These are phyloP conservation scores for Adansonia gregorii DNA, from an alignment of 441 rosid species.

Conservation along the genomic window DNA sequence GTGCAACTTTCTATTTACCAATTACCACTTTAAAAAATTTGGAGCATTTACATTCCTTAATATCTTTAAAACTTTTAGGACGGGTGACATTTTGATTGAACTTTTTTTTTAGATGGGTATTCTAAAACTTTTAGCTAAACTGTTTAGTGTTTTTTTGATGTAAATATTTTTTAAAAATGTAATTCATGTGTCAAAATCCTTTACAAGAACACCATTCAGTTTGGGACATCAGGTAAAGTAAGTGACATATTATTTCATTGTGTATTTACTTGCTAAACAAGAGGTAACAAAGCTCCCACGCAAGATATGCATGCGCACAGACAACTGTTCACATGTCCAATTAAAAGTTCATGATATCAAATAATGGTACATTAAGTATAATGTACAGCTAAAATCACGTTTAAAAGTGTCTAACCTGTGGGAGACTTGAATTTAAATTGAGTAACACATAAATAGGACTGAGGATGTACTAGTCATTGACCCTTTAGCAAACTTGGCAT, in stretches of 20 bases:
- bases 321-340: neutral
- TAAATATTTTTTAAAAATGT: neutral
- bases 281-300: neutral
- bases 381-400: neutral
- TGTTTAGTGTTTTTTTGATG: neutral
- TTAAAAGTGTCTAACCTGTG: neutral
- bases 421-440: neutral
- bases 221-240: neutral
- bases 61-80: neutral
- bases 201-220: neutral
- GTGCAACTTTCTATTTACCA: neutral
- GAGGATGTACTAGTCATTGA: neutral
- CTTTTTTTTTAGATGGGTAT: neutral
- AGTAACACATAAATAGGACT: neutral
- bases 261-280: neutral
- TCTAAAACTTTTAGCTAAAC: neutral
- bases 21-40: neutral
- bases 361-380: neutral
- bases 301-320: neutral
- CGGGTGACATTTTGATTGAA: neutral
- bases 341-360: neutral
- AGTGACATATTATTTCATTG: neutral
- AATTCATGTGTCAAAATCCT: neutral
- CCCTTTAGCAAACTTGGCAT: neutral
- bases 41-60: neutral